Conservation (phyloP, 2,329 filamentous ascomycete species). For the Fusarium sp. region DNA sequence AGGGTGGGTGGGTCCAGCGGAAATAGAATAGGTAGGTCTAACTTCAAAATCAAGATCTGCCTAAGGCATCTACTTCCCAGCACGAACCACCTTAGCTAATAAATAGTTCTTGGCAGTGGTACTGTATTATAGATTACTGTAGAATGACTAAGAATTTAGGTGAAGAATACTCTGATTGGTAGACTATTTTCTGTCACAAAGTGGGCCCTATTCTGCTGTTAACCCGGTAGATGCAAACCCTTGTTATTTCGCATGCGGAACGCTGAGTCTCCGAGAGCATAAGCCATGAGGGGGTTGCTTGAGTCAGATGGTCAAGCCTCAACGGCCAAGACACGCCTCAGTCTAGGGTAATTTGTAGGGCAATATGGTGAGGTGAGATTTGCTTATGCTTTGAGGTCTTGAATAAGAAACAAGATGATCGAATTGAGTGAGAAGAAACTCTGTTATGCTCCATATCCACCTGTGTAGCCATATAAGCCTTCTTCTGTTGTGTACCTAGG, state of each 20-base stretch:
- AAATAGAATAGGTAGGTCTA: too few species aligned
- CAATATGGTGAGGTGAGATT: background rate
- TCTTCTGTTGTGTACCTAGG: background rate
- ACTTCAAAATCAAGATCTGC: too few species aligned
- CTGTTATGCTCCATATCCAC: background rate
- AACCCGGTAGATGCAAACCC: too few species aligned
- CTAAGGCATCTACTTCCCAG: too few species aligned
- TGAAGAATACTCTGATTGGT: too few species aligned
- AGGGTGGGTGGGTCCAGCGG: too few species aligned
- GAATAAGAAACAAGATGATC: background rate
- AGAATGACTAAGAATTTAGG: too few species aligned
- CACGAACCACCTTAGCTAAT: too few species aligned
- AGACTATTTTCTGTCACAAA: too few species aligned
- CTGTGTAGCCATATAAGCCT: background rate
- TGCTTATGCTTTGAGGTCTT: background rate
- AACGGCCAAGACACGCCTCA: background rate
- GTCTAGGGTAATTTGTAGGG: background rate
- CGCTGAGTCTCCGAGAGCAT: background rate
- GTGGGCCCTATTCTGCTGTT: too few species aligned
- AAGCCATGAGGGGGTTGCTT: background rate
- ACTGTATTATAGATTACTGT: too few species aligned
- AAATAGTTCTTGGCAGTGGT: too few species aligned
- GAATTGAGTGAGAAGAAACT: background rate
- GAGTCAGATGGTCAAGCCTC: background rate
- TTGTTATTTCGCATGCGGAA: background rate